Percentiles rank a stretch among this genome's conserved stretches.
These are phyloP conservation scores for Biscutella laevigata DNA, from an alignment of 441 rosid species.

Conservation along the genomic window DNA sequence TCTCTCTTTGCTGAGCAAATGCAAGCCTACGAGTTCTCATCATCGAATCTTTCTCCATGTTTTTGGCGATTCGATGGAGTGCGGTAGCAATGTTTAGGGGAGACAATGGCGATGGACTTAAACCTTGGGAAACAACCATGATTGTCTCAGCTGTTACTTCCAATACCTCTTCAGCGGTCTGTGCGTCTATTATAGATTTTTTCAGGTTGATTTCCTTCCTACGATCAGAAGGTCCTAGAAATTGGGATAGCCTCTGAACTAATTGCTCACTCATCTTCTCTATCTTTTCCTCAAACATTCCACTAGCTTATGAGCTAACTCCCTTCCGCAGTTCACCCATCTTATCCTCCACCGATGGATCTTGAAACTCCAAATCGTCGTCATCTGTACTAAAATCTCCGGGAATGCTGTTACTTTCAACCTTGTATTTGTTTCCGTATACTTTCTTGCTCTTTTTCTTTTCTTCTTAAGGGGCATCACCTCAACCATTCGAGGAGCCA, in stretches of 20 bases:
- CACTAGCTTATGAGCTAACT: constrained; percentile 50
- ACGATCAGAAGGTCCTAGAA: constrained; percentile 71
- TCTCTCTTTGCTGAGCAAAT: constrained; percentile 74
- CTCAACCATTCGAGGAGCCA: constrained; percentile 42
- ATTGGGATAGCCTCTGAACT: constrained; percentile 58
- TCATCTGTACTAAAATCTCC: constrained; percentile 36
- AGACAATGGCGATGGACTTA: constrained; percentile 76
- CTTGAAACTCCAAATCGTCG: constrained; percentile 34
- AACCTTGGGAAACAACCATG: constrained; percentile 72
- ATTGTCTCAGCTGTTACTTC: constrained; percentile 67
- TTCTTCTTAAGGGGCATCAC: constrained; percentile 45
- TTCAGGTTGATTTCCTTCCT: constrained; percentile 72
- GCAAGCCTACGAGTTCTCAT: constrained; percentile 56
- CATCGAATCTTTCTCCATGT: constrained; percentile 93
- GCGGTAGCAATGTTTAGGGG: constrained; percentile 81
- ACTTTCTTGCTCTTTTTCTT: constrained; percentile 43
- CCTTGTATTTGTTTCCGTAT: constrained; percentile 25
- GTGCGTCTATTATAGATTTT: constrained; percentile 60
- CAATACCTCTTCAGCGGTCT: constrained; percentile 75
- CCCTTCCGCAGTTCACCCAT: constrained; percentile 31
- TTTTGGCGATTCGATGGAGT: constrained; percentile 82
- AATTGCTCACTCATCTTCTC: constrained; percentile 56
- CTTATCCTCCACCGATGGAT: constrained; percentile 23
- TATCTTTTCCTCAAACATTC: constrained; percentile 64
- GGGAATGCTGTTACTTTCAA: constrained; percentile 26